Base-by-base conservation (phyloP, 2,329 filamentous ascomycete genomes). In the Hypomyces rosellus region DNA sequence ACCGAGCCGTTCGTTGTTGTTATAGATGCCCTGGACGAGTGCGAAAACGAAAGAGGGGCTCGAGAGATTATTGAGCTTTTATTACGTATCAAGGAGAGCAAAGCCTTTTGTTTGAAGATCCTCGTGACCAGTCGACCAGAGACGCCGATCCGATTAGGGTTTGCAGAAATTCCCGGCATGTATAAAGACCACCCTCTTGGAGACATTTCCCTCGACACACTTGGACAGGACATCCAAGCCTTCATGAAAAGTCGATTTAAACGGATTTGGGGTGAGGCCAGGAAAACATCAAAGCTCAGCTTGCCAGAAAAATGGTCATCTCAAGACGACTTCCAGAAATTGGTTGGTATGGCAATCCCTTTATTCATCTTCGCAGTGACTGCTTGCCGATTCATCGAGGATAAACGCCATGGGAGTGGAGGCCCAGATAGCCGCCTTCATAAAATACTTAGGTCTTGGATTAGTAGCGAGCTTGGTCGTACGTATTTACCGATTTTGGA, bases 61-160 rank as follows among this genome's bases (percentile, higher is more conserved):
- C 46, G 39, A 22, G 15, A 46, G 7, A 61, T 71, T 14, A 59
- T 71, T 34, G 15, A 55, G 13, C 51, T 40, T 2, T 14, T 55
- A 5, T 42, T 37, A 7, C 45, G 20, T n/a, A 38, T 38, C 7
- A 38, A 38, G 5, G 25, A 30, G 8, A 30, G 25, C 14, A n/a
- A 38, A n/a, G 9, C 25, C 4, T 30, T 30, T 5, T 11, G 20
- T 5, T 20, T 33, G 5, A 63, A 61, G 42, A 49, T 66, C 11
- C 69, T 73, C 38, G 30, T 74, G 4, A 73, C 69, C 0, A 73
- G 70, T 46, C 59, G 70, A 8, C 25, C 25, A 8, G 25, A 30
- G 16, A 65, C 66, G 0, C 63, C 71, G 40, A 46, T 65, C 5
- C 61, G 61, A 1, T 61, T 69, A 41, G 60, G n/a, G 1, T 45